Percentiles rank a stretch among this genome's conserved stretches.
These are phyloP conservation scores for Alternaria brassicae DNA, from an alignment of 2,329 filamentous ascomycete genomes.

Conservation along the genomic window DNA sequence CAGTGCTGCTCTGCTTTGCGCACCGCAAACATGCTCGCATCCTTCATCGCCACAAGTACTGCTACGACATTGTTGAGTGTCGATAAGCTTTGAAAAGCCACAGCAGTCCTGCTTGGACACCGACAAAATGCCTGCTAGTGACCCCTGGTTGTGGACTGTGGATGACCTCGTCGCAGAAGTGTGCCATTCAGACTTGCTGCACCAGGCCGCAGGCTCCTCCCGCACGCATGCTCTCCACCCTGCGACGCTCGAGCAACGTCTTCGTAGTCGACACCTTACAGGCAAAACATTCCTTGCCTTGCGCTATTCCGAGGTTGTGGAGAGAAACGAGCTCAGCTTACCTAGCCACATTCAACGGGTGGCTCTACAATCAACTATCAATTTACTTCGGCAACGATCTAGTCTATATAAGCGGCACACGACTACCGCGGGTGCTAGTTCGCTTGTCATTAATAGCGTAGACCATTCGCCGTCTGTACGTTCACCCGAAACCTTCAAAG, in stretches of 20 bases:
- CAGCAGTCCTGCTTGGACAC: background rate
- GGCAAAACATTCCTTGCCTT: constrained; percentile 69
- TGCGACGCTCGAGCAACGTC: constrained; percentile 58
- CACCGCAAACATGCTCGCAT: background rate
- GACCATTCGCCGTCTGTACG: background rate
- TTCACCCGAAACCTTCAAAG: background rate
- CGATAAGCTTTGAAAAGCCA: background rate
- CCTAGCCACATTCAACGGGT: constrained; percentile 64
- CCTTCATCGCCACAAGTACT: background rate
- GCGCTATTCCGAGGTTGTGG: constrained; percentile 55
- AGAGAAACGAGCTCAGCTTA: constrained; percentile 60
- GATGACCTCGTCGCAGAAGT: constrained; percentile 72
- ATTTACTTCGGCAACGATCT: constrained; percentile 56
- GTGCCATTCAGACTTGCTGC: constrained; percentile 61
- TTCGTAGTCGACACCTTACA: constrained; percentile 70
- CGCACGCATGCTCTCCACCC: constrained; percentile 58
- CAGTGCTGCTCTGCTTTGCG: background rate
- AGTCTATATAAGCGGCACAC: constrained; percentile 8
- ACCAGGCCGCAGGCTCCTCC: constrained; percentile 49
- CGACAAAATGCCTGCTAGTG: constrained; percentile 41
- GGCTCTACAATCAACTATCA: constrained; percentile 65
- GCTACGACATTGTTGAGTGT: background rate
- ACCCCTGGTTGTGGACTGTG: constrained; percentile 78
- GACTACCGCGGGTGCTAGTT: constrained; percentile 4
- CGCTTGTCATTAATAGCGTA: background rate